Evolutionary conservation across 2,329 filamentous ascomycete genomes (phyloP).

Genomic region (Ophiostoma perfectum): DNA sequence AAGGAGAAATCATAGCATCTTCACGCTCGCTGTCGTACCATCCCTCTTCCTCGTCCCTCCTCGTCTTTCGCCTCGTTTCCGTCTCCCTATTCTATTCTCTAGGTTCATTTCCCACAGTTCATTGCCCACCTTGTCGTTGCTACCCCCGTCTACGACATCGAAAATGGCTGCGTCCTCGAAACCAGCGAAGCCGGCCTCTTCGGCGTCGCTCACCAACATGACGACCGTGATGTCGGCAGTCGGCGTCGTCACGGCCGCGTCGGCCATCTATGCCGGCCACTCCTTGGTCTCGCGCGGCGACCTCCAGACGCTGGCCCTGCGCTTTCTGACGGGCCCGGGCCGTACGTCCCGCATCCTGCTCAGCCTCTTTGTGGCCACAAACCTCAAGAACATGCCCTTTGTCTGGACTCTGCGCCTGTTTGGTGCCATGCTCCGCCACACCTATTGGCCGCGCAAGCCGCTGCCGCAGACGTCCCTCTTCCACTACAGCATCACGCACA

Average conservation of each 20-base stretch:
- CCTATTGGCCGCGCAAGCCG: conserved; percentile 27
- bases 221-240: conserved; percentile 38
- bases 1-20: neutral
- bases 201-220: conserved; percentile 30
- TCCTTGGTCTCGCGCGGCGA: conserved; percentile 39
- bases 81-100: neutral
- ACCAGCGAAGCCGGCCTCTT: conserved; percentile 25
- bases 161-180: conserved; percentile 10
- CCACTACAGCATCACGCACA: conserved; percentile 34
- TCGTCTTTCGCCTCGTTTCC: neutral
- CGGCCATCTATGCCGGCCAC: conserved; percentile 42
- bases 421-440: conserved; percentile 34
- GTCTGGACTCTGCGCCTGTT: conserved; percentile 58
- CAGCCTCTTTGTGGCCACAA: conserved; percentile 54
- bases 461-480: conserved; percentile 34
- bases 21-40: neutral
- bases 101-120: neutral
- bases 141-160: neutral
- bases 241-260: conserved; percentile 39
- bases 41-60: neutral
- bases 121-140: too few relatives aligned
- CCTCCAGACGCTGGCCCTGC: conserved; percentile 36
- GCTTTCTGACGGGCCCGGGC: conserved; percentile 51
- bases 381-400: conserved; percentile 69
- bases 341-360: conserved; percentile 49